Percentiles rank a stretch among this genome's conserved stretches.
phyloP scores from a whole-genome alignment of 202 grass and related monocot genomes.

The Musa balbisiana region DNA sequence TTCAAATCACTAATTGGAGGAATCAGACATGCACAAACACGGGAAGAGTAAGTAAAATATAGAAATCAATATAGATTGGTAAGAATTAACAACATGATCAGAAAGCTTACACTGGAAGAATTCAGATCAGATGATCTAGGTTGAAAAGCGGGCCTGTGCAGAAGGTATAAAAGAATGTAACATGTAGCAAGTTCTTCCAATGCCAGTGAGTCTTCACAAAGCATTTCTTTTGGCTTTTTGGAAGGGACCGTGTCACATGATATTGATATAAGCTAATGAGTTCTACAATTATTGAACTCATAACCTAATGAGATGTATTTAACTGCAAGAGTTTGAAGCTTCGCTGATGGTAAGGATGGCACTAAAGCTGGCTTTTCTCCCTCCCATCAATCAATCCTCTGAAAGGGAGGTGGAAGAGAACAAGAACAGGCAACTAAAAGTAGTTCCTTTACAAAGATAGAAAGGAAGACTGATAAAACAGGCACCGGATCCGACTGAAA shows the following conservation, averaged over 20 bases:
- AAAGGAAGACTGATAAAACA: neutral
- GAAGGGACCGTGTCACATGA: neutral
- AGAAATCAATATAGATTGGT: neutral
- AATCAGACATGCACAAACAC: neutral
- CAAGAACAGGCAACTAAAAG: neutral
- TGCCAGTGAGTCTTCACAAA: neutral
- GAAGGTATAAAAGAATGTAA: neutral
- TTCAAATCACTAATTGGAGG: neutral
- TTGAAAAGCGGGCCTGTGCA: neutral
- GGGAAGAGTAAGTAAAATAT: neutral
- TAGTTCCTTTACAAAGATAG: neutral
- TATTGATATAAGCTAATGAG: neutral
- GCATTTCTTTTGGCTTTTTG: neutral
- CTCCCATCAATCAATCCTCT: neutral
- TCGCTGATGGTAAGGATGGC: no score
- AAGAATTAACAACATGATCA: neutral
- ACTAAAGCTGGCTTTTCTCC: neutral
- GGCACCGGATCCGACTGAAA: neutral
- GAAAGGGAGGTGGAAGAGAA: neutral
- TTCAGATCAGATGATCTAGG: neutral
- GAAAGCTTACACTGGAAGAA: neutral
- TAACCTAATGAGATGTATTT: no score
- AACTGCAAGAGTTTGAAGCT: no score
- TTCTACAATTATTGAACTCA: no score
- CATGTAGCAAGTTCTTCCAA: neutral